phyloP scores from a whole-genome alignment of 805 yeast genomes.

The Hanseniaspora occidentalis region DNA sequence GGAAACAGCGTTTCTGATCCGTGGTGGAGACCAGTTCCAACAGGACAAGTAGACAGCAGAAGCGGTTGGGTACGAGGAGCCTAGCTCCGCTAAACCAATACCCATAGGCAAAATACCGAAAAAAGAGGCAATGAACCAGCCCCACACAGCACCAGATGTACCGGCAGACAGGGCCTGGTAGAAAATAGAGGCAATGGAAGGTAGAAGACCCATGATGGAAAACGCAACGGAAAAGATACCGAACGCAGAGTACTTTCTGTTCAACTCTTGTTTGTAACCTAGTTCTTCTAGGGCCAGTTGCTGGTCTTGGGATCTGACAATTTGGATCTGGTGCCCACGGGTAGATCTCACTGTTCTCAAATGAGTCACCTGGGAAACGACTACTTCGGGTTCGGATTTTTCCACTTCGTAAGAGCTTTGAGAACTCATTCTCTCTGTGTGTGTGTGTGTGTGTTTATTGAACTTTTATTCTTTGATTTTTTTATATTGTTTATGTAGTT shows the following conservation, averaged over 20 bases:
- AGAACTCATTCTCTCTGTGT: too few species aligned
- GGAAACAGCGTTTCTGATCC: slow-evolving; percentile 38
- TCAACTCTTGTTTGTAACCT: slow-evolving; percentile 60
- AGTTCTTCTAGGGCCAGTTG: slow-evolving; percentile 25
- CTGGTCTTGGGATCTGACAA: slow-evolving; percentile 6
- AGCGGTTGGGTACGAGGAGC: slow-evolving; percentile 59
- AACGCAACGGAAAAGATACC: slow-evolving; percentile 64
- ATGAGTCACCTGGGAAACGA: too few species aligned
- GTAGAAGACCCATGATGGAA: slow-evolving; percentile 59
- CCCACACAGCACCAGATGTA: slow-evolving; percentile 52
- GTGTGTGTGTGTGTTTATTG: too few species aligned
- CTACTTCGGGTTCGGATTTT: too few species aligned
- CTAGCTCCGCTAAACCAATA: slow-evolving; percentile 50
- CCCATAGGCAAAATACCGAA: slow-evolving; percentile 47
- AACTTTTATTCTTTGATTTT: too few species aligned
- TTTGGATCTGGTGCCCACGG: slow-evolving; percentile 5
- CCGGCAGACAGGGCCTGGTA: slow-evolving; percentile 47
- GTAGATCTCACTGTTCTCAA: too few species aligned
- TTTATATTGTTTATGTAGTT: too few species aligned
- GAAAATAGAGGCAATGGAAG: slow-evolving; percentile 47
- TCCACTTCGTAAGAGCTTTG: too few species aligned
- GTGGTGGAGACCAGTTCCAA: slow-evolving; percentile 49
- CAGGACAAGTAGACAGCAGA: slow-evolving; percentile 69
- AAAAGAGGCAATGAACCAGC: slow-evolving; percentile 49
- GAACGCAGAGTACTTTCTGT: slow-evolving; percentile 44